A percentile compares a stretch with the other conserved stretches of the same genome.
Evolutionary conservation across 345 rosid genomes (phyloP).

Genomic region (Populus ilicifolia): DNA sequence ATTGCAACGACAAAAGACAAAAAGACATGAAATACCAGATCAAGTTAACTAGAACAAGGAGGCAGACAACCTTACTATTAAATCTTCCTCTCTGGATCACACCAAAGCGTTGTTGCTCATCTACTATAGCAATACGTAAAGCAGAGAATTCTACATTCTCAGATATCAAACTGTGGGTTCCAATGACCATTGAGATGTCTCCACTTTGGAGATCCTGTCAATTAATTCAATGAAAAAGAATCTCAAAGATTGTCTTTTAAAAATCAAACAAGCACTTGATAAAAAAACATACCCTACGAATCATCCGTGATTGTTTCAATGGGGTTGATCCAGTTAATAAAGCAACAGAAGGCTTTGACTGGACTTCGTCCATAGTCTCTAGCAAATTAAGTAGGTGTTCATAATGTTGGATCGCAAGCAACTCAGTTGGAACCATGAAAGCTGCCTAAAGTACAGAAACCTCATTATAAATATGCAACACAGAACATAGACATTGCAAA

Average conservation of each 20-base stretch:
- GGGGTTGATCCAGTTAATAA: slow-evolving; percentile 89
- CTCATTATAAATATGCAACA: neutral
- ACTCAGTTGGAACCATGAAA: slow-evolving; percentile 97
- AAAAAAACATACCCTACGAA: slow-evolving; percentile 66
- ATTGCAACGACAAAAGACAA: neutral
- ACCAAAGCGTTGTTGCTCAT: slow-evolving; percentile 98
- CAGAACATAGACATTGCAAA: neutral
- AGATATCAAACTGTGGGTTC: slow-evolving; percentile 89
- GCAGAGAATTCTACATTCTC: slow-evolving; percentile 77
- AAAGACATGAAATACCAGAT: neutral
- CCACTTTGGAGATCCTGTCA: slow-evolving; percentile 80
- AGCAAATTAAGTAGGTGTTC: slow-evolving; percentile 69
- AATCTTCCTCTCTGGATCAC: slow-evolving; percentile 96
- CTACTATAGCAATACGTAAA: slow-evolving; percentile 91
- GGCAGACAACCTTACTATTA: slow-evolving; percentile 75
- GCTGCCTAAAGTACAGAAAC: slow-evolving; percentile 60
- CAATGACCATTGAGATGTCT: slow-evolving; percentile 79
- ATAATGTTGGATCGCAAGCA: slow-evolving; percentile 91
- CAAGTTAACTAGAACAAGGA: slow-evolving; percentile 4
- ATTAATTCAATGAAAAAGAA: slow-evolving; percentile 20
- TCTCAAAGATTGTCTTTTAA: slow-evolving; percentile 2
- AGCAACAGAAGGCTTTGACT: slow-evolving; percentile 73
- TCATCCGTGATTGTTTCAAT: slow-evolving; percentile 67
- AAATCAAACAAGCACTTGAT: slow-evolving; percentile 15
- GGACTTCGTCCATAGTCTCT: slow-evolving; percentile 52